A percentile compares a stretch with the other conserved stretches of the same genome.
Evolutionary conservation across 73 alveolate genomes (phyloP).

Genomic region (Paraurostyla sp.): DNA sequence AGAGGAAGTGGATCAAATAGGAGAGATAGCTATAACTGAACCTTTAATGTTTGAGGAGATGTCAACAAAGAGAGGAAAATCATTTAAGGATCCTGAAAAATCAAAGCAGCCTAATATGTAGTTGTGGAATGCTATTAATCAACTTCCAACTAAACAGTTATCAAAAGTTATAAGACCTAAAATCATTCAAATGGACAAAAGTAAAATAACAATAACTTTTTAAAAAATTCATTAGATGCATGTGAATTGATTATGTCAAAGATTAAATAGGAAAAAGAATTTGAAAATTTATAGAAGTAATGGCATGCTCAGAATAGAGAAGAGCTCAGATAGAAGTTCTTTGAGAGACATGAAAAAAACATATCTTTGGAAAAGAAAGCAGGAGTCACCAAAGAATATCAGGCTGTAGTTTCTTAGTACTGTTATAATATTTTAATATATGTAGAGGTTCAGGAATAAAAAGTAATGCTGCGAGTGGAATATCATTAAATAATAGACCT

Average conservation of each 20-base stretch:
- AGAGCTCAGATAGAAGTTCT: constrained; percentile 42
- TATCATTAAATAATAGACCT: not conserved
- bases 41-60: constrained; percentile 24
- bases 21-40: constrained; percentile 16
- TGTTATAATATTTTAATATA: too few species aligned
- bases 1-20: not conserved
- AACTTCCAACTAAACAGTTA: constrained; percentile 25
- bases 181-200: constrained; percentile 42
- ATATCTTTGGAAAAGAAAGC: constrained; percentile 53
- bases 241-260: not conserved
- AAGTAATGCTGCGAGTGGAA: not conserved
- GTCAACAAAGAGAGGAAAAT: constrained; percentile 18
- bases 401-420: not conserved
- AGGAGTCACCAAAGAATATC: constrained; percentile 42
- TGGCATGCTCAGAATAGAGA: constrained; percentile 50
- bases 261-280: constrained; percentile 23
- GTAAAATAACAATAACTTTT: not conserved
- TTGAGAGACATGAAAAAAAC: constrained; percentile 48
- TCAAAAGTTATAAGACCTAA: constrained; percentile 38
- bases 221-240: not conserved
- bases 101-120: constrained; percentile 48
- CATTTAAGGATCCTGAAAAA: constrained; percentile 35
- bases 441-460: not conserved
- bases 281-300: constrained; percentile 37
- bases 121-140: constrained; percentile 38